Percentiles rank a stretch among this genome's conserved stretches.
phyloP scores from a whole-genome alignment of 2,329 filamentous ascomycete genomes.

The Orbilia oligospora region DNA sequence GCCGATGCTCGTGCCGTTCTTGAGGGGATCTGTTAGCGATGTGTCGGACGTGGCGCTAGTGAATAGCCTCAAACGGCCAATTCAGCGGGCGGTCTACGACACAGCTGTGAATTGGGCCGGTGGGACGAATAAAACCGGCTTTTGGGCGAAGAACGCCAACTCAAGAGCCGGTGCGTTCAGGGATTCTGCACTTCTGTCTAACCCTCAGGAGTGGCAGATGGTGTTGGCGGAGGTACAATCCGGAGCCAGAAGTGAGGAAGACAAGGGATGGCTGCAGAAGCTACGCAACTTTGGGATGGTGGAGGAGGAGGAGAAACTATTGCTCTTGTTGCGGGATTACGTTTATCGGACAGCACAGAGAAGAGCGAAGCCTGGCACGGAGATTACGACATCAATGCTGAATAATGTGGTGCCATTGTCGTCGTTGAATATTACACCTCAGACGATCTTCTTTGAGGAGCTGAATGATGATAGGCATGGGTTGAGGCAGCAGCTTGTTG shows the following conservation, averaged over 20 bases:
- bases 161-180: slow-evolving; percentile 33
- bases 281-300: slow-evolving; percentile 86
- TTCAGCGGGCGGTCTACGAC: slow-evolving; percentile 85
- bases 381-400: slow-evolving; percentile 68
- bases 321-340: slow-evolving; percentile 88
- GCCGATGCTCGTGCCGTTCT: slow-evolving; percentile 83
- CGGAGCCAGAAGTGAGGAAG: slow-evolving; percentile 66
- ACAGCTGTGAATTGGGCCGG: slow-evolving; percentile 87
- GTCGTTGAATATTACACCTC: slow-evolving; percentile 81
- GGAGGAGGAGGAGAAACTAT: slow-evolving; percentile 87
- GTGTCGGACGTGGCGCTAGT: slow-evolving; percentile 51
- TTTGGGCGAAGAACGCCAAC: slow-evolving; percentile 75
- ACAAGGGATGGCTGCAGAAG: slow-evolving; percentile 91
- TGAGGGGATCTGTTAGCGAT: slow-evolving; percentile 78
- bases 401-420: slow-evolving; percentile 82
- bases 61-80: slow-evolving; percentile 82
- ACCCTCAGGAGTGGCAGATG: slow-evolving; percentile 56
- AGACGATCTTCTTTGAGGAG: slow-evolving; percentile 94
- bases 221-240: slow-evolving; percentile 46
- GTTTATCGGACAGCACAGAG: slow-evolving; percentile 84
- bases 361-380: slow-evolving; percentile 73
- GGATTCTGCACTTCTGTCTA: slow-evolving; percentile 29
- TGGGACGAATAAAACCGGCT: slow-evolving; percentile 83
- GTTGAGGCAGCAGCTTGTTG: slow-evolving; percentile 58
- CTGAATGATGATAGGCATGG: slow-evolving; percentile 71